Evolutionary conservation across 1,139 yeast species (phyloP), one percentile per base, ranked within the genome.

Genomic region (Arxiozyma telluris): DNA sequence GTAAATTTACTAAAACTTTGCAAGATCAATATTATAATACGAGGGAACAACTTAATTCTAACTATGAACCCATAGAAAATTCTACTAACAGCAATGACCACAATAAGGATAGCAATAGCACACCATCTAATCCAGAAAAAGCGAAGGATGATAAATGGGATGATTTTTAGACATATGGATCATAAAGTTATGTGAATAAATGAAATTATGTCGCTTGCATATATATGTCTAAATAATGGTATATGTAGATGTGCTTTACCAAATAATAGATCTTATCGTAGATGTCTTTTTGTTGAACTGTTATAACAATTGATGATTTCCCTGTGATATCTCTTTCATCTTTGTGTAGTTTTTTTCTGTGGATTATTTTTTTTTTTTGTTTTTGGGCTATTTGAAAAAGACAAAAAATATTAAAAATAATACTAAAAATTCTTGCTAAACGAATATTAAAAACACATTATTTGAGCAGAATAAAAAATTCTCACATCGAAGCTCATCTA

Each of bases 1-100:
- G 79, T 61, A 75, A 75, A 27, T 82, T 84, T 64, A 84, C 91
- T 8, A 71, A 76, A 52, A 81, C 76, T 54, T 53, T 67, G 53
- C 67, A 67, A 54, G 64, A 66, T 21, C 69, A 66, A 54, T 64
- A 65, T 44, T 51, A 47, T 22, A 39, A 39, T n/a, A 49, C 25
- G 12, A 46, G 30, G 22, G 47, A 17, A 44, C 23, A 44, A 12
- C 17, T 38, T 22, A 11, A 22, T 30, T n/a, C 11, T 23, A 41
- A 22, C 34, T 39, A 46, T 38, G 18, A 9, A 21, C 21, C 23
- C n/a, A 21, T 23, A 22, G 27, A 34, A 11, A 30, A 38, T 34
- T 17, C n/a, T 18, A n/a, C 23, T 17, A 39, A 22, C 20, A 44
- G 22, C 47, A 44, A 39, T 18, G 17, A 6, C 22, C 23, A 39